A percentile compares a stretch with the other conserved stretches of the same genome.
These are phyloP conservation scores for Trichocladium antarcticum DNA, from an alignment of 495 filamentous ascomycete genomes.

Conservation along the genomic window DNA sequence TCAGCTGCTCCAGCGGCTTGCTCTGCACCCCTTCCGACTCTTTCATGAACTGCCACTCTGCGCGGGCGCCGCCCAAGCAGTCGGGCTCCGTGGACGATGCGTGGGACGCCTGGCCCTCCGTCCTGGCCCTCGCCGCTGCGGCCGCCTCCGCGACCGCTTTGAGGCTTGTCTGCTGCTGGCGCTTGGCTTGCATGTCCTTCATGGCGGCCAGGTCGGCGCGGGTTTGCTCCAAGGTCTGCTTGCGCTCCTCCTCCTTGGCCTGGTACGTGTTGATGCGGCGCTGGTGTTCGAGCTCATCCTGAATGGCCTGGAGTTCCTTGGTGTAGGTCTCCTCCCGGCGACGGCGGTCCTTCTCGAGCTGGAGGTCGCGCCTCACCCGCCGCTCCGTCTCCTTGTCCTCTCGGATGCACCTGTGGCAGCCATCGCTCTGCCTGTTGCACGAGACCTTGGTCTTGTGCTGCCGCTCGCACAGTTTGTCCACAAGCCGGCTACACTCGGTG, in stretches of 20 bases:
- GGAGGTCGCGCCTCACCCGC: conserved; percentile 39
- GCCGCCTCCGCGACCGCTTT: conserved; percentile 1
- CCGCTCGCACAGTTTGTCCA: conserved; percentile 40
- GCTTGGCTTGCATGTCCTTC: conserved; percentile 8
- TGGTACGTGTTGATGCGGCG: conserved; percentile 39
- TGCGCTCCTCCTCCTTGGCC: conserved; percentile 34
- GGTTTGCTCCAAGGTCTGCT: conserved; percentile 35
- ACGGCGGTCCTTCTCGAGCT: conserved; percentile 44
- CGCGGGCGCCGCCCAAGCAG: conserved; percentile 19
- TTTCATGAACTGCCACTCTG: conserved; percentile 55
- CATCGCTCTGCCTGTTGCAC: conserved; percentile 23
- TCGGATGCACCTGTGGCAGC: conserved; percentile 41
- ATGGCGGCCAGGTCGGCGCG: conserved; percentile 21
- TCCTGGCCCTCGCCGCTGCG: background rate
- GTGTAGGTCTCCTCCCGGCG: conserved; percentile 41
- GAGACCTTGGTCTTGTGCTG: conserved; percentile 36
- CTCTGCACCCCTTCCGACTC: conserved; percentile 38
- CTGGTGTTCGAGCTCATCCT: conserved; percentile 48
- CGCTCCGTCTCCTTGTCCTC: conserved; percentile 39
- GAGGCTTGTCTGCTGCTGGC: conserved; percentile 9
- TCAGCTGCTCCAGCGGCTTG: conserved; percentile 49
- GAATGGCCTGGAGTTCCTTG: conserved; percentile 39
- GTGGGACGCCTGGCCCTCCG: background rate
- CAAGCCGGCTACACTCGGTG: conserved; percentile 41
- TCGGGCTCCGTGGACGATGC: background rate